phyloP scores from a whole-genome alignment of 768 basidiomycete genomes.

The Xerocomus brunneocitrinus region DNA sequence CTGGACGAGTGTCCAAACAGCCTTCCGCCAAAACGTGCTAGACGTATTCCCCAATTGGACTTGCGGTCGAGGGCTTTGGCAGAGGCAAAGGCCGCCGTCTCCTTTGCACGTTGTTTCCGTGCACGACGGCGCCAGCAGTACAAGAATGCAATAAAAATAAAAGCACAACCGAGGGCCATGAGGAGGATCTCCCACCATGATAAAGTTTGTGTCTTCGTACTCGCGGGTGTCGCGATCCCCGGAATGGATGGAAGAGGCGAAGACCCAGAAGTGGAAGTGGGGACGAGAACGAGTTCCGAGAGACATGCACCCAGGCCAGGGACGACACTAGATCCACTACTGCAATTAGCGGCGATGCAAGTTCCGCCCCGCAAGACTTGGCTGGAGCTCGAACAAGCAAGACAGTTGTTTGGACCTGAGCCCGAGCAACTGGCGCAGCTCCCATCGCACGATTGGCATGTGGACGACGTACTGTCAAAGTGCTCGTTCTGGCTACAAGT shows the following conservation, averaged over 20 bases:
- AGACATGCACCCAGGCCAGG: conserved; percentile 76
- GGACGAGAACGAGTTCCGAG: conserved; percentile 60
- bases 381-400: conserved; percentile 64
- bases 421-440: conserved; percentile 78
- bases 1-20: too few species aligned
- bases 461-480: conserved; percentile 59
- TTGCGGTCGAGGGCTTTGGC: conserved; percentile 49
- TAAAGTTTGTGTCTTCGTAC: conserved; percentile 36
- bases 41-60: conserved; percentile 50
- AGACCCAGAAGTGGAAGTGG: conserved; percentile 38
- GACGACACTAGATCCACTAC: conserved; percentile 49
- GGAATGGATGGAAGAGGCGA: conserved; percentile 48
- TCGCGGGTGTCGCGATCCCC: conserved; percentile 52
- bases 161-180: conserved; percentile 76
- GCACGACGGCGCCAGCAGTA: conserved; percentile 68
- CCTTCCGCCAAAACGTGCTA: conserved; percentile 53
- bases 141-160: conserved; percentile 66
- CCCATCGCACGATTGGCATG: conserved; percentile 69
- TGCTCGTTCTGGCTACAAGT: conserved; percentile 71
- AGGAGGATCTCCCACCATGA: conserved; percentile 84
- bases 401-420: conserved; percentile 60
- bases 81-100: conserved; percentile 60
- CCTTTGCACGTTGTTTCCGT: conserved; percentile 62
- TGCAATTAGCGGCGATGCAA: conserved; percentile 63
- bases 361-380: conserved; percentile 59